These are phyloP conservation scores for Pseudogymnoascus sp. DNA, from an alignment of 2,329 filamentous ascomycete species.

Conservation along the genomic window DNA sequence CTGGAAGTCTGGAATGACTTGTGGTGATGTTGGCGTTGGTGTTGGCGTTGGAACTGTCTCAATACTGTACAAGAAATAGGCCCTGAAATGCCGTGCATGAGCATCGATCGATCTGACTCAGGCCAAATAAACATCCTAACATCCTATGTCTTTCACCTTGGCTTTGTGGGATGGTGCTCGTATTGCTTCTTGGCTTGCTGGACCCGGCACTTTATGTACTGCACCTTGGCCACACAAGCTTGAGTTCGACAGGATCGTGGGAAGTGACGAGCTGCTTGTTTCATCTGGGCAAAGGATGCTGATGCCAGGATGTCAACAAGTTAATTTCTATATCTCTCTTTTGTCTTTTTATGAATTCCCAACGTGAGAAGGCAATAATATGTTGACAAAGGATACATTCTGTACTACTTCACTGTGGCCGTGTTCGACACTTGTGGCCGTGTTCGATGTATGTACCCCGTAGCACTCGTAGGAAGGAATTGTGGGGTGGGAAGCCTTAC, in stretches of 20 bases:
- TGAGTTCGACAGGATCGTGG: not conserved
- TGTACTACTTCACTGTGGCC: not conserved
- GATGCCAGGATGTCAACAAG: not conserved
- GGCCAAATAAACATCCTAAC: not conserved
- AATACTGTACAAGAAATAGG: not conserved
- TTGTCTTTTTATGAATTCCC: not conserved
- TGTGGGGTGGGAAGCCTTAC: not conserved
- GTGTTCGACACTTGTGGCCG: conserved; percentile 1
- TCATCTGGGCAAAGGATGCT: not conserved
- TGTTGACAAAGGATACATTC: not conserved
- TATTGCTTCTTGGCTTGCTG: not conserved
- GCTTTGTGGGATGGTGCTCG: not conserved
- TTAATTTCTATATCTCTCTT: not conserved
- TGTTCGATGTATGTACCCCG: not conserved
- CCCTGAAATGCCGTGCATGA: not conserved
- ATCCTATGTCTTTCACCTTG: not conserved
- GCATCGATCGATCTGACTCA: conserved; percentile 1
- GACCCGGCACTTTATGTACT: not conserved
- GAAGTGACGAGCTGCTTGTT: not conserved
- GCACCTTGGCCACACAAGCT: not conserved
- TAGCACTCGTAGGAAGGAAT: not conserved
- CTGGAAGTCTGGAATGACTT: not conserved
- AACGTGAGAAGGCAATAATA: not conserved
- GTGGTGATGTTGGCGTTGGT: not conserved
- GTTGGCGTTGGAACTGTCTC: not conserved